phyloP scores from a whole-genome alignment of 2,329 filamentous ascomycete genomes.

The Trichoderma asperellum region DNA sequence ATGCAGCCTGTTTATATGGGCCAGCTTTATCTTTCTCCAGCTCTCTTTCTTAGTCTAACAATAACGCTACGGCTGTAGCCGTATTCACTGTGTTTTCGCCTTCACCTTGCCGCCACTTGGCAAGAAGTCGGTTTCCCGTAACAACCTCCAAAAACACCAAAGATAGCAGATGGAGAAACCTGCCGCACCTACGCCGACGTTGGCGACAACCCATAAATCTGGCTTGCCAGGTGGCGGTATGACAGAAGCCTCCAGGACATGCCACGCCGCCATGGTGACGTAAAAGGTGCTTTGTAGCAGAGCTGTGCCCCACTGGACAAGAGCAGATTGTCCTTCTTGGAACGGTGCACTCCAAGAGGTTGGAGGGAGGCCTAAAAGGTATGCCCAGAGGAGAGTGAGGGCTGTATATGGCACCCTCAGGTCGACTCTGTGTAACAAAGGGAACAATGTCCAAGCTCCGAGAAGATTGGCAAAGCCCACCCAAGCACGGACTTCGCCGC shows the following conservation, averaged over 20 bases:
- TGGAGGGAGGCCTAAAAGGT: constrained; percentile 84
- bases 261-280: constrained; percentile 76
- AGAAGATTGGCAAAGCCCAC: constrained; percentile 94
- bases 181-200: constrained; percentile 81
- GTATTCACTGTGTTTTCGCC: constrained; percentile 42
- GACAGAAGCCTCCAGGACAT: constrained; percentile 72
- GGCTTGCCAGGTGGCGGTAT: constrained; percentile 75
- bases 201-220: constrained; percentile 91
- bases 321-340: constrained; percentile 47
- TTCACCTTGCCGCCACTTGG: constrained; percentile 38
- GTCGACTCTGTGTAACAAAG: constrained; percentile 82
- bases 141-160: constrained; percentile 80
- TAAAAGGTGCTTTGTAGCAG: constrained; percentile 79
- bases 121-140: constrained; percentile 62
- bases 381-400: constrained; percentile 85
- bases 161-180: constrained; percentile 88
- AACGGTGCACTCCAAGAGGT: constrained; percentile 72
- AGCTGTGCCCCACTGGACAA: constrained; percentile 58
- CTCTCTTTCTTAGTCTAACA: not conserved
- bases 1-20: not conserved
- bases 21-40: not conserved
- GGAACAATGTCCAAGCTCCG: constrained; percentile 91
- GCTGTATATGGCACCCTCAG: constrained; percentile 83
- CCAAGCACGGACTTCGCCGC: constrained; percentile 80
- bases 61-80: not conserved